Evolutionary conservation across 2,329 filamentous ascomycete species (phyloP).

Genomic region (Stachybotrys elegans): DNA sequence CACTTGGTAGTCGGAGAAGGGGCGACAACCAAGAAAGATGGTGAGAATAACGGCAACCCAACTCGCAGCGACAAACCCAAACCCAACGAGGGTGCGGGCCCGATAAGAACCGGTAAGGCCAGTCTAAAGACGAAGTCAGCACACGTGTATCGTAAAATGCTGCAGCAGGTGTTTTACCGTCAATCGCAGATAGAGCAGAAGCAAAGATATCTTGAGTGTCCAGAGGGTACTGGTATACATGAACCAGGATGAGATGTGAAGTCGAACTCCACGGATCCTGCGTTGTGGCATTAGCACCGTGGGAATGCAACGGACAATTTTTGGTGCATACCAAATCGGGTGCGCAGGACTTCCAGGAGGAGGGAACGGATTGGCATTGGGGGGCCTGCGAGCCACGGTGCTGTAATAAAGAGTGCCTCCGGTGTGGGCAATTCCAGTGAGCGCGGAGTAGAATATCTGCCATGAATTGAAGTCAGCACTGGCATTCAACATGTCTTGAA

Average conservation of each 20-base stretch:
- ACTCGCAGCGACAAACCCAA: neutral
- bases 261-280: neutral
- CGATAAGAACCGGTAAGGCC: neutral
- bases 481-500: neutral
- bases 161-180: neutral
- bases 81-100: neutral
- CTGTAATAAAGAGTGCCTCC: conserved; percentile 2
- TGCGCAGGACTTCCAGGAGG: no score
- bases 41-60: neutral
- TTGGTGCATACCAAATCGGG: neutral
- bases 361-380: no score
- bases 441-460: neutral
- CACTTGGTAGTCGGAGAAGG: neutral
- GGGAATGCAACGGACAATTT: neutral
- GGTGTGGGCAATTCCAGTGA: neutral
- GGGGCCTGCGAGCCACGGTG: no score
- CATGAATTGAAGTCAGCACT: neutral
- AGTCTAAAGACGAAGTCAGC: no score
- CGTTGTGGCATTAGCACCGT: neutral
- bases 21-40: conserved; percentile 1
- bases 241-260: neutral
- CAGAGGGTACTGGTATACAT: neutral
- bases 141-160: no score
- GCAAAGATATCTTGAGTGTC: conserved; percentile 1
- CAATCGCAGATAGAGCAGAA: neutral